Evolutionary conservation across 345 rosid genomes (phyloP).

Genomic region (Streptanthus diversifolius): DNA sequence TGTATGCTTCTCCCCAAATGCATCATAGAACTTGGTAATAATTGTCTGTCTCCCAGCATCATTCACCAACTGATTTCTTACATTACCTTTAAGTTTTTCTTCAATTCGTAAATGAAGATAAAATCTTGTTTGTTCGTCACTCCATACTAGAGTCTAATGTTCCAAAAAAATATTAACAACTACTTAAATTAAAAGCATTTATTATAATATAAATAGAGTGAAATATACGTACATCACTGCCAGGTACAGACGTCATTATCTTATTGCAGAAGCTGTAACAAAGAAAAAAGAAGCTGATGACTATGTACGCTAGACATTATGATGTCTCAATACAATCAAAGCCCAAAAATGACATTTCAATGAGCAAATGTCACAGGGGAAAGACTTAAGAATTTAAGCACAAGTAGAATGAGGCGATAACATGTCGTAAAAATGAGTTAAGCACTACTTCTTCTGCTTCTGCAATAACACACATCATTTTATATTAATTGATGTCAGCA

Average conservation of each 20-base stretch:
- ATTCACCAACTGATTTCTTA: not conserved
- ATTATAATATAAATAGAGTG: not conserved
- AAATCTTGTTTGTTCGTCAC: not conserved
- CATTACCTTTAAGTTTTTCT: not conserved
- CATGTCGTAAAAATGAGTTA: not conserved
- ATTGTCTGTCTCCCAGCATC: not conserved
- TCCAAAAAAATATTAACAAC: too few species aligned
- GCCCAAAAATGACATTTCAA: conserved; percentile 40
- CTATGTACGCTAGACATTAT: too few species aligned
- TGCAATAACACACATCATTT: not conserved
- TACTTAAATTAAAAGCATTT: too few species aligned
- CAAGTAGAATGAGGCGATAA: not conserved
- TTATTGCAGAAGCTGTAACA: too few species aligned
- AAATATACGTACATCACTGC: not conserved
- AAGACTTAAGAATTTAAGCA: not conserved
- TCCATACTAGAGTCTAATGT: not conserved
- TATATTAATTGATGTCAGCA: not conserved
- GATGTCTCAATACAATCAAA: too few species aligned
- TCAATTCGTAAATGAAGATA: not conserved
- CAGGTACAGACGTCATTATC: not conserved
- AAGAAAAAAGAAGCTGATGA: too few species aligned
- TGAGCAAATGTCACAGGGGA: not conserved
- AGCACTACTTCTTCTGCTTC: not conserved
- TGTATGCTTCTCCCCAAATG: not conserved
- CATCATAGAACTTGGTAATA: not conserved